A percentile compares a stretch with the other conserved stretches of the same genome.
Conservation (phyloP, 1,284 basidiomycete species). For the Leccinum angustisporum region DNA sequence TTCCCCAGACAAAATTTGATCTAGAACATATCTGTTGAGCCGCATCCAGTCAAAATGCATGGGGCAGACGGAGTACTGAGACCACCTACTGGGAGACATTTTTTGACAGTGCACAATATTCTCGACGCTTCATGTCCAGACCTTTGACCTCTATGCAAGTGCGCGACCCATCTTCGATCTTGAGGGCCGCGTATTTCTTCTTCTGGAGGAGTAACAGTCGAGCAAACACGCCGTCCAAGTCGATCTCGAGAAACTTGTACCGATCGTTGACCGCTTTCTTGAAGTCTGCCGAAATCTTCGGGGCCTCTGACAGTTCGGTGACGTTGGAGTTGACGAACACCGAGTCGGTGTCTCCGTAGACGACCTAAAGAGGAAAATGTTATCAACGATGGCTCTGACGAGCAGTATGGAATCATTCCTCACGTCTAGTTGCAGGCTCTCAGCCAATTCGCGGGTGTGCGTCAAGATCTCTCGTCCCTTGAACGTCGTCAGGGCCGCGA, state of each 20-base stretch:
- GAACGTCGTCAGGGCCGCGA: constrained; percentile 96
- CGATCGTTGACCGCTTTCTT: constrained; percentile 96
- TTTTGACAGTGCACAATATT: constrained; percentile 93
- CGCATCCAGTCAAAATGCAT: not conserved
- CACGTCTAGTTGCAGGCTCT: constrained; percentile 86
- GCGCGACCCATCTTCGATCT: constrained; percentile 78
- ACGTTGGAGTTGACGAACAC: constrained; percentile 98
- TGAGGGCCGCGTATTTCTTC: constrained; percentile 99
- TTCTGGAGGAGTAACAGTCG: constrained; percentile 93
- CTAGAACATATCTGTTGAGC: constrained; percentile 70
- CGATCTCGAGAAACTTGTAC: constrained; percentile 95
- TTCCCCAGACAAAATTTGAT: constrained; percentile 80
- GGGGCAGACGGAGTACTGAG: not conserved
- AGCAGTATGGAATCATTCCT: constrained; percentile 25
- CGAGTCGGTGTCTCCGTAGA: constrained; percentile 99
- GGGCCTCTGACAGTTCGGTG: constrained; percentile 82
- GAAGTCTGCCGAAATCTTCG: constrained; percentile 90
- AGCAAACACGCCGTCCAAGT: constrained; percentile 93
- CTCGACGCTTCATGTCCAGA: constrained; percentile 98
- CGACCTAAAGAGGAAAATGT: constrained; percentile 24
- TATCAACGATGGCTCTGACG: not conserved
- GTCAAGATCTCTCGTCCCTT: constrained; percentile 98
- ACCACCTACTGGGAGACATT: constrained; percentile 80
- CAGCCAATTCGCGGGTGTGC: constrained; percentile 90
- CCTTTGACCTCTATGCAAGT: constrained; percentile 92